These are phyloP conservation scores for Oryza punctata DNA, from an alignment of 176 grass and related monocot genomes.

Conservation along the genomic window DNA sequence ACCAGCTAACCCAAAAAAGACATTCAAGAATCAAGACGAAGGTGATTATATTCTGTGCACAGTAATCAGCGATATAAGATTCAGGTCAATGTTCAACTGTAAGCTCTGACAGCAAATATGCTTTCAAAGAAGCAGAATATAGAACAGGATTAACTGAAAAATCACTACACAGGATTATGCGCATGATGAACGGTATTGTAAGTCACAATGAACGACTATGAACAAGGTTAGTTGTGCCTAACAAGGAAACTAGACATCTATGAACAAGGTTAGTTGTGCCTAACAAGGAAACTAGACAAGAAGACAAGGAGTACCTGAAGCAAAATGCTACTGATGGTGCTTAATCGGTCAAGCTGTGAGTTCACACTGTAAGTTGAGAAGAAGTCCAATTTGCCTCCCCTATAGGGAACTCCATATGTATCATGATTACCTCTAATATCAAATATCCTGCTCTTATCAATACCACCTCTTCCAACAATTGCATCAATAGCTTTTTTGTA, in stretches of 20 bases:
- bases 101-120: slow-evolving; percentile 34
- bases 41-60: background rate
- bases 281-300: slow-evolving; percentile 1
- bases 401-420: slow-evolving; percentile 86
- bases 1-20: background rate
- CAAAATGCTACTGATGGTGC: slow-evolving; percentile 70
- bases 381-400: slow-evolving; percentile 66
- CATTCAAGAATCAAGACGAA: background rate
- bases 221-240: slow-evolving; percentile 2
- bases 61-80: background rate
- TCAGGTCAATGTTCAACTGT: slow-evolving; percentile 16
- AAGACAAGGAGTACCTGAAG: slow-evolving; percentile 64
- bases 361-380: slow-evolving; percentile 82
- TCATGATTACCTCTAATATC: slow-evolving; percentile 99
- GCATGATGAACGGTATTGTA: background rate
- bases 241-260: no score
- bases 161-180: background rate
- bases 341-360: slow-evolving; percentile 60
- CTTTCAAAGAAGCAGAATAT: slow-evolving; percentile 13
- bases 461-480: slow-evolving; percentile 55
- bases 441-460: slow-evolving; percentile 77
- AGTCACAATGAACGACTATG: background rate
- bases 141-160: background rate
- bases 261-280: slow-evolving; percentile 4
- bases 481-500: slow-evolving; percentile 65